Conservation (phyloP, 306 rosid genomes). For the Carpinus viminea region DNA sequence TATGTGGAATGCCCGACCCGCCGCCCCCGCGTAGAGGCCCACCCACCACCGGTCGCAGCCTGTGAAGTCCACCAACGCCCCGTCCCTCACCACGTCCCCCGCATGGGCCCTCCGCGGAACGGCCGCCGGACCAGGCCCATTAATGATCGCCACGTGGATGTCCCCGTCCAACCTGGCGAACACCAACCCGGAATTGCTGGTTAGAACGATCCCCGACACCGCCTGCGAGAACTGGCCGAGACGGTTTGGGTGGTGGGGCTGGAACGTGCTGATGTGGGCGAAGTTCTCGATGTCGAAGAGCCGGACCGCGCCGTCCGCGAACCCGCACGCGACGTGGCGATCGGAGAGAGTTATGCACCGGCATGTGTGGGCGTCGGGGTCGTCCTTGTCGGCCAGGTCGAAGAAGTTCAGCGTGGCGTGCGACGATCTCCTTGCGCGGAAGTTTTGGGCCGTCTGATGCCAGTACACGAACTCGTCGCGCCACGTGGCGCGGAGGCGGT, state of each 20-base stretch:
- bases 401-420: slow-evolving; percentile 30
- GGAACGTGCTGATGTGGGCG: slow-evolving; percentile 49
- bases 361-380: slow-evolving; percentile 46
- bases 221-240: slow-evolving; percentile 67
- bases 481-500: slow-evolving; percentile 54
- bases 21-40: slow-evolving; percentile 71
- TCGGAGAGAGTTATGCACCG: slow-evolving; percentile 80
- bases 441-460: slow-evolving; percentile 72
- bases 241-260: slow-evolving; percentile 34
- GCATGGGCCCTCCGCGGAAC: slow-evolving; percentile 20
- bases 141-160: slow-evolving; percentile 42
- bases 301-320: slow-evolving; percentile 75
- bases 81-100: slow-evolving; percentile 58
- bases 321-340: slow-evolving; percentile 70
- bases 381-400: slow-evolving; percentile 44
- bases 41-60: slow-evolving; percentile 71
- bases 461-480: slow-evolving; percentile 58
- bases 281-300: slow-evolving; percentile 52
- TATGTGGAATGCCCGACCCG: slow-evolving; percentile 67
- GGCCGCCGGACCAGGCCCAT: not conserved
- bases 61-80: slow-evolving; percentile 64
- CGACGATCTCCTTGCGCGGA: slow-evolving; percentile 18
- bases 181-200: not conserved
- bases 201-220: slow-evolving; percentile 59
- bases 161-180: slow-evolving; percentile 73